Percentiles rank a stretch among this genome's conserved stretches.
phyloP scores from a whole-genome alignment of 1,139 yeast species.

The Suhomyces bolitotheri region DNA sequence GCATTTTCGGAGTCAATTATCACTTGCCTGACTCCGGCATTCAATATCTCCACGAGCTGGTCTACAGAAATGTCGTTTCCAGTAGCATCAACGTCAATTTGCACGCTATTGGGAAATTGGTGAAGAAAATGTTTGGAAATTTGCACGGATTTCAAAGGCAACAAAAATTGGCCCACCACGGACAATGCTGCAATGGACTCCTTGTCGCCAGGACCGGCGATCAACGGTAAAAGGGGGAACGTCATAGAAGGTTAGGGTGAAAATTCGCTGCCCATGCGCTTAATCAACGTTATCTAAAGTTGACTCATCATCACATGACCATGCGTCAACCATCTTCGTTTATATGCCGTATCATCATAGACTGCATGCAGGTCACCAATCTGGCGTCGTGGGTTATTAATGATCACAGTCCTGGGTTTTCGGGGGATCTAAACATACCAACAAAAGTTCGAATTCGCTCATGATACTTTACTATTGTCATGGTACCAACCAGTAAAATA shows the following conservation, averaged over 20 bases:
- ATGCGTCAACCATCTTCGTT: too few species aligned
- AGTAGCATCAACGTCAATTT: conserved; percentile 38
- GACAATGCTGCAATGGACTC: conserved; percentile 30
- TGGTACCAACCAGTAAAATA: too few species aligned
- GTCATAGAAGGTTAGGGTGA: conserved; percentile 26
- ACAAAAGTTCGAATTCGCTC: too few species aligned
- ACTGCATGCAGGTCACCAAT: too few species aligned
- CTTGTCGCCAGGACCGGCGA: conserved; percentile 24
- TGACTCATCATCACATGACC: conserved; percentile 10
- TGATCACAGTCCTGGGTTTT: too few species aligned
- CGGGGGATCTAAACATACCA: too few species aligned
- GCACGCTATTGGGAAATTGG: conserved; percentile 34
- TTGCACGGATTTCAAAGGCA: conserved; percentile 32
- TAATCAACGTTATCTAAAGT: too few species aligned
- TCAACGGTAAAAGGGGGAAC: conserved; percentile 49
- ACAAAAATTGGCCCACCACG: conserved; percentile 40
- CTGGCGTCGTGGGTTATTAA: too few species aligned
- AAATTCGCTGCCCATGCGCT: too few species aligned
- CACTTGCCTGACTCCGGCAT: conserved; percentile 62
- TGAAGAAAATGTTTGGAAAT: conserved; percentile 37
- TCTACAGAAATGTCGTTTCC: conserved; percentile 31
- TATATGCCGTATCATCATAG: too few species aligned
- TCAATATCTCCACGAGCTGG: conserved; percentile 55
- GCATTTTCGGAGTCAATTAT: conserved; percentile 40
- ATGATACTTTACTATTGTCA: too few species aligned